Base-by-base conservation (phyloP, 495 filamentous ascomycete species). In the Articulospora tetracladia region DNA sequence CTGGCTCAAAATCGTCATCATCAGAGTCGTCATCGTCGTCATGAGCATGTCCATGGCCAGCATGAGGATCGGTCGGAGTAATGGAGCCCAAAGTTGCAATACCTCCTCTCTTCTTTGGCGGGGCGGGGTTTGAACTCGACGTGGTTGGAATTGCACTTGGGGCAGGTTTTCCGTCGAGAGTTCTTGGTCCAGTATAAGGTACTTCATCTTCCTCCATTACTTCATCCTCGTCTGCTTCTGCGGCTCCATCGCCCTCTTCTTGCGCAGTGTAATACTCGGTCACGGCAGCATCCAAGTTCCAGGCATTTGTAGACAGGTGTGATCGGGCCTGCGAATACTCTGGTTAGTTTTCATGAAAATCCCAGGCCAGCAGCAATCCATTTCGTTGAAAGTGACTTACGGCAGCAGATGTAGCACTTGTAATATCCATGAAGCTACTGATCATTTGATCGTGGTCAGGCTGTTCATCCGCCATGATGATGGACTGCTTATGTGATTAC, bases 341-440 rank as follows among this genome's bases (percentile, higher is more conserved):
- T n/a, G 12, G 25, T 59, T 23, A 59, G 48, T 24, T 19, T 24
- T 20, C 36, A 53, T 12, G n/a, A n/a, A n/a, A n/a, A n/a, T n/a
- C n/a, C n/a, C n/a, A n/a, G n/a, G n/a, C n/a, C n/a, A n/a, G n/a
- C n/a, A n/a, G n/a, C n/a, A n/a, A n/a, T n/a, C n/a, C n/a, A n/a
- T n/a, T n/a, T n/a, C n/a, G n/a, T n/a, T n/a, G n/a, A n/a, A n/a
- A n/a, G n/a, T n/a, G n/a, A 63, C 77, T 67, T 79, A 93, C 92
- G 70, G 86, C 79, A 39, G 85, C 74, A 3, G 87, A 71, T 11
- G 79, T 72, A 20, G 81, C 78, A 23, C 86, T 84, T 2, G 92
- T 93, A 67, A 96, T 76, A 53, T 76, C 76, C 70, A 84, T 85
- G 73, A 97, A 92, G 70, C 88, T 77, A 64, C 81, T 80, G 60